Conservation (phyloP, 2,329 filamentous ascomycete genomes). For the Talaromyces rugulosus region DNA sequence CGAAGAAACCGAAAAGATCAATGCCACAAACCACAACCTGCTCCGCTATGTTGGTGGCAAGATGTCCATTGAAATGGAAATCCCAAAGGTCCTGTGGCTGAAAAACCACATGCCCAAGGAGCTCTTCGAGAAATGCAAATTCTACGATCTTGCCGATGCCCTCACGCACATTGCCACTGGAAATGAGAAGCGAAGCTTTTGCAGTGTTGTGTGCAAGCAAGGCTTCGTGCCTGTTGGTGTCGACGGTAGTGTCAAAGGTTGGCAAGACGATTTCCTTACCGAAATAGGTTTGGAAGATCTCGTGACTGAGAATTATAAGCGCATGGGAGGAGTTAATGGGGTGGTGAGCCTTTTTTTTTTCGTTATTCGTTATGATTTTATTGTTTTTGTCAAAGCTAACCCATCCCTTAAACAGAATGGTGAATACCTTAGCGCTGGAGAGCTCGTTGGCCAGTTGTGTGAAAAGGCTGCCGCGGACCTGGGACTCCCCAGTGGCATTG, state of each 20-base stretch:
- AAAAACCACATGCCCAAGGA: slow-evolving; percentile 97
- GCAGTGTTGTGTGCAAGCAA: slow-evolving; percentile 95
- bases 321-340: slow-evolving; percentile 90
- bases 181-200: slow-evolving; percentile 86
- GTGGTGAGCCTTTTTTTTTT: slow-evolving; percentile 66
- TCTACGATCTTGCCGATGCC: slow-evolving; percentile 91
- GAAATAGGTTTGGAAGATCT: slow-evolving; percentile 84
- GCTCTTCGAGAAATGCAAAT: slow-evolving; percentile 88
- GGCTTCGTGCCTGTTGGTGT: slow-evolving; percentile 95
- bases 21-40: slow-evolving; percentile 85
- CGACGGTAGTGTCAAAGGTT: slow-evolving; percentile 94
- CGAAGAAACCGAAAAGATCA: slow-evolving; percentile 88
- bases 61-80: slow-evolving; percentile 99
- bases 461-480: slow-evolving; percentile 79
- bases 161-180: slow-evolving; percentile 93
- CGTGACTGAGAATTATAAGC: slow-evolving; percentile 79
- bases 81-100: slow-evolving; percentile 96
- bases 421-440: slow-evolving; percentile 83
- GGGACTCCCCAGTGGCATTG: slow-evolving; percentile 79
- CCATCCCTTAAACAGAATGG: slow-evolving; percentile 64
- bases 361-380: slow-evolving; percentile 16
- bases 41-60: slow-evolving; percentile 93
- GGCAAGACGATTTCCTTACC: slow-evolving; percentile 91
- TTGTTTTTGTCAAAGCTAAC: slow-evolving; percentile 4
- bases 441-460: slow-evolving; percentile 79